Conservation (phyloP, 2,329 filamentous ascomycete genomes). For the Neonectria coccinea region DNA sequence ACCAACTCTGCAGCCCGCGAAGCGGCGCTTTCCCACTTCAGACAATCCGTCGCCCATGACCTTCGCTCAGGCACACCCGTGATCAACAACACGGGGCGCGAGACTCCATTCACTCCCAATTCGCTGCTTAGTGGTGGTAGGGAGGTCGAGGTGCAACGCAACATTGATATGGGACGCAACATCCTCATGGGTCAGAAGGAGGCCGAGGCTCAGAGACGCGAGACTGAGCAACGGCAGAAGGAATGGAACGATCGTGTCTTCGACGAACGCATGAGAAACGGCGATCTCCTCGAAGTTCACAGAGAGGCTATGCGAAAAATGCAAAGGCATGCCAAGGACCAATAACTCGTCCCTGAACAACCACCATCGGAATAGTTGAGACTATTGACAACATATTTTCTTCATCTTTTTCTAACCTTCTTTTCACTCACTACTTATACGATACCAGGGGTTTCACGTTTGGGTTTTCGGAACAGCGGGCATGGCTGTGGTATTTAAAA, state of each 20-base stretch:
- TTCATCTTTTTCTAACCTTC: conserved; percentile 31
- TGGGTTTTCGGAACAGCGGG: conserved; percentile 28
- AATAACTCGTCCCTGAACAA: conserved; percentile 11
- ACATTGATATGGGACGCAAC: conserved; percentile 66
- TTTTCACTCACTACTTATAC: conserved; percentile 31
- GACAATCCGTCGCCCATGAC: conserved; percentile 73
- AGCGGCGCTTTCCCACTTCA: conserved; percentile 73
- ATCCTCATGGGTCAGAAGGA: conserved; percentile 72
- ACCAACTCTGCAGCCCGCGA: conserved; percentile 62
- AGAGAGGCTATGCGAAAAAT: conserved; percentile 83
- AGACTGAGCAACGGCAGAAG: conserved; percentile 68
- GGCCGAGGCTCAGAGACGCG: conserved; percentile 69
- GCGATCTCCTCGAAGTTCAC: conserved; percentile 80
- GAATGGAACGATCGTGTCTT: conserved; percentile 72
- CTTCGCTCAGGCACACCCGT: conserved; percentile 59
- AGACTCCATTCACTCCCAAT: conserved; percentile 53
- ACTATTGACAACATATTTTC: conserved; percentile 25
- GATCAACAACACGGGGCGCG: conserved; percentile 50
- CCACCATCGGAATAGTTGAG: neutral
- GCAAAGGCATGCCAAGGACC: conserved; percentile 66
- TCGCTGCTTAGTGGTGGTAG: conserved; percentile 50
- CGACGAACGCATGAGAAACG: conserved; percentile 80
- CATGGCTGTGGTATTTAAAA: conserved; percentile 23
- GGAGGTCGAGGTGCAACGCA: conserved; percentile 58
- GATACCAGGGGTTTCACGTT: conserved; percentile 45